Base-by-base conservation (phyloP, 2,329 filamentous ascomycete genomes). In the Colletotrichum magnum region DNA sequence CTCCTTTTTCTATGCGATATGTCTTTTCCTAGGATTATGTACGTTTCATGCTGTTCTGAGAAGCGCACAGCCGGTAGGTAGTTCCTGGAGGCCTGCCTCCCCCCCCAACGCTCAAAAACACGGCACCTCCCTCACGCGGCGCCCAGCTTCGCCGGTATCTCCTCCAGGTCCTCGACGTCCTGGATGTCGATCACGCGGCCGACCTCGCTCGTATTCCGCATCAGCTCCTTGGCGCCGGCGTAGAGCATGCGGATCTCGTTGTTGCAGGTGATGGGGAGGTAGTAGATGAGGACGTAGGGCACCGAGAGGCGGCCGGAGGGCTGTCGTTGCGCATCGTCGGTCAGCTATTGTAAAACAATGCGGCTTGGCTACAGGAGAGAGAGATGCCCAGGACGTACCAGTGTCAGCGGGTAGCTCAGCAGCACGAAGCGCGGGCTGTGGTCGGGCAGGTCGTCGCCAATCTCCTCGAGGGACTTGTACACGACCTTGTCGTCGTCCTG, bases 261-360 rank as follows among this genome's bases (percentile, higher is more conserved):
- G 79, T 97, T 98, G 83, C 94, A 96, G 57, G 95, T 98, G 59
- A 92, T 92, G 7, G 96, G 96, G 24, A 98, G 90, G 83, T 97
- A 98, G 85, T 97, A 98, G 24, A 99, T 84, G 79, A 98, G 89
- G 54, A 98, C 94, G 79, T 99, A 99, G 10, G 96, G 96, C 3
- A 97, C 94, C 5, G 94, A 93, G 51, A 94, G 81, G 32, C 96
- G 91, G 65, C 96, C 96, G 60, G 93, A 94, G 52, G 90, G 85
- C 94, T 97, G 73, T n/a, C 3, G 28, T 2, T 12, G 5, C 21
- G n/a, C 18, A 16, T 21, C 36, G 24, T 9, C 7, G 1, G 39
- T 70, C 5, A 68, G 52, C 32, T 36, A 2, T 26, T 36, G 21
- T 2, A 24, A 12, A 4, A 28, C 24, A 26, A 4, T 28, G 12